Conservation (phyloP, 2,329 filamentous ascomycete genomes). For the Fusarium praegraminearum region DNA sequence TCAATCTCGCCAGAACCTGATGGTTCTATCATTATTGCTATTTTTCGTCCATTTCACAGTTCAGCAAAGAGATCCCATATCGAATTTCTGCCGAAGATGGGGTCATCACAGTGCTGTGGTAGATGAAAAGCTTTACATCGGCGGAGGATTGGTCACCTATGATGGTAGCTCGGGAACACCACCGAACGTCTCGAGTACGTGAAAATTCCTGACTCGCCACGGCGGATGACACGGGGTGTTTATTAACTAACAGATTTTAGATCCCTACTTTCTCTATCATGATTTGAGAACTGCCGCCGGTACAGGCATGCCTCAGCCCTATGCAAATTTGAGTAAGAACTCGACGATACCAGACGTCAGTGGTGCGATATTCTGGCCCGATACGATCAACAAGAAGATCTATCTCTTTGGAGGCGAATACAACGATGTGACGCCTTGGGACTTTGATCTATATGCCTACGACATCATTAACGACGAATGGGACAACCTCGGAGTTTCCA, state of each 20-base stretch:
- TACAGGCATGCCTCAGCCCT: slow-evolving; percentile 64
- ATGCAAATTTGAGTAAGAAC: slow-evolving; percentile 70
- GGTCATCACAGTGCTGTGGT: slow-evolving; percentile 72
- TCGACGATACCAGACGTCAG: slow-evolving; percentile 62
- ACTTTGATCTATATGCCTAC: slow-evolving; percentile 67
- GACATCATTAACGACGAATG: slow-evolving; percentile 68
- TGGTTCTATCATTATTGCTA: slow-evolving; percentile 38
- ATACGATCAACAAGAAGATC: slow-evolving; percentile 71
- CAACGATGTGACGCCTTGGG: slow-evolving; percentile 58
- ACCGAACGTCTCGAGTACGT: slow-evolving; percentile 68
- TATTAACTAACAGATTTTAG: slow-evolving; percentile 26
- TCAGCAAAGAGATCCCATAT: slow-evolving; percentile 63
- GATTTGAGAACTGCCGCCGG: slow-evolving; percentile 62
- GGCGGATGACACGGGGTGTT: background rate
- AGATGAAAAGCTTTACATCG: slow-evolving; percentile 70
- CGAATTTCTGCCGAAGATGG: slow-evolving; percentile 65
- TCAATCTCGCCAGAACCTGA: slow-evolving; percentile 33
- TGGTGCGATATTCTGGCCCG: slow-evolving; percentile 67
- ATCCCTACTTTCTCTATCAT: slow-evolving; percentile 62
- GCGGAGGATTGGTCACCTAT: slow-evolving; percentile 70
- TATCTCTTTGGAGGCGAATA: slow-evolving; percentile 74
- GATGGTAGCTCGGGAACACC: slow-evolving; percentile 61
- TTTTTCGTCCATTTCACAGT: slow-evolving; percentile 39
- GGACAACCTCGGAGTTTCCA: slow-evolving; percentile 60
- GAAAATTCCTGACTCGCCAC: background rate